A percentile compares a stretch with the other conserved stretches of the same genome.
phyloP scores from a whole-genome alignment of 768 basidiomycete species.

The Tulasnella sp. region DNA sequence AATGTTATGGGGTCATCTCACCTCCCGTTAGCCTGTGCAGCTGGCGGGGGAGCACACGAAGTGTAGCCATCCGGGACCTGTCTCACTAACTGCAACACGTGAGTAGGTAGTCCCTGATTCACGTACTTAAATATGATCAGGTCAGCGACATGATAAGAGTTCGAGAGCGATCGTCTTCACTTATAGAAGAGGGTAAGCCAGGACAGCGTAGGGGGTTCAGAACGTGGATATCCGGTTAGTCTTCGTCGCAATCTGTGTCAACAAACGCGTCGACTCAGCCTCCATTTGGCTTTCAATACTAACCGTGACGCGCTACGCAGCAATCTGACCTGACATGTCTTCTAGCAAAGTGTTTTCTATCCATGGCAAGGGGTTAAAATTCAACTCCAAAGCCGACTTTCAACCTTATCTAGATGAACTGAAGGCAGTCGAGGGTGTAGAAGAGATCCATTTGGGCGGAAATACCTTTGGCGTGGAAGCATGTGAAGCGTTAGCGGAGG shows the following conservation, averaged over 20 bases:
- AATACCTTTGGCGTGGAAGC: constrained; percentile 93
- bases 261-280: too few species aligned
- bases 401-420: constrained; percentile 50
- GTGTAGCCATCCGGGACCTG: too few species aligned
- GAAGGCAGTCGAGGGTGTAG: constrained; percentile 42
- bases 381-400: constrained; percentile 64
- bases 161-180: too few species aligned
- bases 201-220: not conserved
- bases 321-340: not conserved
- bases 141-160: too few species aligned
- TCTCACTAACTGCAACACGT: too few species aligned
- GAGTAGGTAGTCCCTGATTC: too few species aligned
- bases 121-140: too few species aligned
- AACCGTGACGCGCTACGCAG: not conserved
- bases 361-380: constrained; percentile 64
- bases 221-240: not conserved
- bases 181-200: not conserved
- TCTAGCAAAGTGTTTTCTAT: constrained; percentile 36
- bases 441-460: constrained; percentile 87
- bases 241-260: not conserved
- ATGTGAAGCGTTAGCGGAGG: constrained; percentile 69
- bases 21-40: too few species aligned
- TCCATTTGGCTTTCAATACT: not conserved
- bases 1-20: too few species aligned
- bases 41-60: too few species aligned